Evolutionary conservation across 805 yeast species (phyloP).

Genomic region (Saccharomycopsis sp.): DNA sequence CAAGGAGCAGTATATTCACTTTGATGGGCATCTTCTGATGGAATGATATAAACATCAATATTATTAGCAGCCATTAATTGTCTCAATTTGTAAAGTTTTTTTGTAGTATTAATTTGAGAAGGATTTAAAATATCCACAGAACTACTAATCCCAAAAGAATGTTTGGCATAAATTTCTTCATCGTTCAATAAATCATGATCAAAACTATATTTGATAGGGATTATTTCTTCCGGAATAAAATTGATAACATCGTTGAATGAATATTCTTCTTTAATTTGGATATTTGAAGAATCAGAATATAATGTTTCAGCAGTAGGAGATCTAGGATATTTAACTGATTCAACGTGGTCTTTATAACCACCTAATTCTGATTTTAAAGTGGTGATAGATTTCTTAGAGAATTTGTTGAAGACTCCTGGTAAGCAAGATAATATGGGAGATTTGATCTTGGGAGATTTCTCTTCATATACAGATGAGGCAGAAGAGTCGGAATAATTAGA

Average conservation of each 20-base stretch:
- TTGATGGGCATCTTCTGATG: slow-evolving; percentile 55
- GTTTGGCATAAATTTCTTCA: neutral
- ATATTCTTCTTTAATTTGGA: neutral
- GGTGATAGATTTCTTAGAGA: slow-evolving; percentile 6
- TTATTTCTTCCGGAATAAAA: slow-evolving; percentile 12
- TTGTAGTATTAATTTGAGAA: slow-evolving; percentile 23
- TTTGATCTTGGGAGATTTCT: neutral
- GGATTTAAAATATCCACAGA: neutral
- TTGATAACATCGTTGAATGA: slow-evolving; percentile 14
- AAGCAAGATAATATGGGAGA: slow-evolving; percentile 8
- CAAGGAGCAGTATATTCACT: slow-evolving; percentile 45
- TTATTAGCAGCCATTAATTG: slow-evolving; percentile 33
- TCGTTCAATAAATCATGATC: slow-evolving; percentile 5
- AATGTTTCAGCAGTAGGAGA: too few relatives aligned
- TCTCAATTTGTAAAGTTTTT: slow-evolving; percentile 31
- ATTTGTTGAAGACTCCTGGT: slow-evolving; percentile 10
- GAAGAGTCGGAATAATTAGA: too few relatives aligned
- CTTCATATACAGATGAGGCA: too few relatives aligned
- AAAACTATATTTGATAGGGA: neutral
- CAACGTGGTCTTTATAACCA: slow-evolving; percentile 2
- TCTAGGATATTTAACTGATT: neutral
- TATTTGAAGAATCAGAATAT: neutral
- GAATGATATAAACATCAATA: slow-evolving; percentile 44
- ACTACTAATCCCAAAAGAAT: neutral
- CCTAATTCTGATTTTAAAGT: slow-evolving; percentile 1